Percentiles rank a stretch among this genome's conserved stretches.
Conservation (phyloP, 208 protist genomes). For the Wallacemonas rigidus region DNA sequence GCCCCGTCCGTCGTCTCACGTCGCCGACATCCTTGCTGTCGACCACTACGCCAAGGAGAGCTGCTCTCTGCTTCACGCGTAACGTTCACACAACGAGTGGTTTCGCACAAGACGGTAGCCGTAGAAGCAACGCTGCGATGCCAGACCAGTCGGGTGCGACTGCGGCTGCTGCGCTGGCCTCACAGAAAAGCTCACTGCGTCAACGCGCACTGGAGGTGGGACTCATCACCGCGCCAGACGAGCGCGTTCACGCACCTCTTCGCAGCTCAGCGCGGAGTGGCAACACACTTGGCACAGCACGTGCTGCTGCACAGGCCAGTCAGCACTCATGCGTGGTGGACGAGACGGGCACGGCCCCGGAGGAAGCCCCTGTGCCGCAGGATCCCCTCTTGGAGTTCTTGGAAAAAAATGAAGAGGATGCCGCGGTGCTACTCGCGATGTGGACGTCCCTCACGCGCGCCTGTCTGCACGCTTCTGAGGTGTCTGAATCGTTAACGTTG, state of each 20-base stretch:
- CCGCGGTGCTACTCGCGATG: constrained; percentile 73
- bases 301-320: too few species aligned
- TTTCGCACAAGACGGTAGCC: too few species aligned
- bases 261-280: not conserved
- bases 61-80: too few species aligned
- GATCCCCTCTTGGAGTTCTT: constrained; percentile 74
- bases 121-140: too few species aligned
- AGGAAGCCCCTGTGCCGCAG: not conserved
- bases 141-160: not conserved
- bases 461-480: constrained; percentile 73
- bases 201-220: constrained; percentile 19
- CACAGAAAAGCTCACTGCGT: not conserved
- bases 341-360: too few species aligned
- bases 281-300: not conserved
- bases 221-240: constrained; percentile 7
- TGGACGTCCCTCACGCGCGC: constrained; percentile 78
- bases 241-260: not conserved
- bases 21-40: too few species aligned
- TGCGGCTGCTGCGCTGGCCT: not conserved
- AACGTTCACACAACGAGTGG: too few species aligned
- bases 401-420: constrained; percentile 69
- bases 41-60: too few species aligned
- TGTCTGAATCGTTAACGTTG: constrained; percentile 67
- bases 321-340: too few species aligned
- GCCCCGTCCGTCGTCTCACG: too few species aligned